Base-by-base conservation (phyloP, 2,329 filamentous ascomycete genomes). In the Dendrostoma leiphaemia region DNA sequence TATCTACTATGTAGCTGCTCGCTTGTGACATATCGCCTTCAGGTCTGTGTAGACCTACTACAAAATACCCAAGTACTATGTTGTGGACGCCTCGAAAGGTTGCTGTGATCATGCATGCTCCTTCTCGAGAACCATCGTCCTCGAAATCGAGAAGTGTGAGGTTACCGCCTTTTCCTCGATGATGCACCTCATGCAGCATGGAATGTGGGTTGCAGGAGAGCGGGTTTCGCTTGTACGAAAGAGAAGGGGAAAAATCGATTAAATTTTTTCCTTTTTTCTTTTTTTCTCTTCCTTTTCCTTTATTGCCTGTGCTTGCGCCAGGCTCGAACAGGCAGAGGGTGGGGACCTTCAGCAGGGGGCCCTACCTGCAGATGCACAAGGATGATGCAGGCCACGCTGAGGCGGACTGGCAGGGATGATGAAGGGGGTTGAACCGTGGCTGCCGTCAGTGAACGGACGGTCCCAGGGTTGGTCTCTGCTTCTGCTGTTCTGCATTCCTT, bases 161-260 rank as follows among this genome's bases (percentile, higher is more conserved):
- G 28, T 50, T 50, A 50, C 48, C 35, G 48, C 48, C 48, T 41
- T 50, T 49, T 49, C 34, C 48, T 23, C 35, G 48, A 50, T 43
- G 48, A 50, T 50, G 48, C 35, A 50, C 26, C 32, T 17, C 17
- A 31, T 32, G 48, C 48, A 26, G 48, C 35, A 50, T 41, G 19
- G 26, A 13, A 21, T 45, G 41, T 26, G 41, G 24, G 26, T 26
- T 44, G 41, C n/a, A 12, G 41, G 15, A n/a, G 15, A 29, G 26
- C 31, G 41, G 41, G 41, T 28, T n/a, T n/a, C n/a, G n/a, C n/a
- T n/a, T n/a, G n/a, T n/a, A 19, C 17, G 35, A 10, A 38, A 19
- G 35, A 38, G 19, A 19, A 38, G 19, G 19, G 35, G 19, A 38
- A 38, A 38, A 38, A 38, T 10, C 17, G 4, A 21, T 19, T 21